A percentile compares a stretch with the other conserved stretches of the same genome.
Evolutionary conservation across 2,329 filamentous ascomycete genomes (phyloP).

Genomic region (Microdochium paspali): DNA sequence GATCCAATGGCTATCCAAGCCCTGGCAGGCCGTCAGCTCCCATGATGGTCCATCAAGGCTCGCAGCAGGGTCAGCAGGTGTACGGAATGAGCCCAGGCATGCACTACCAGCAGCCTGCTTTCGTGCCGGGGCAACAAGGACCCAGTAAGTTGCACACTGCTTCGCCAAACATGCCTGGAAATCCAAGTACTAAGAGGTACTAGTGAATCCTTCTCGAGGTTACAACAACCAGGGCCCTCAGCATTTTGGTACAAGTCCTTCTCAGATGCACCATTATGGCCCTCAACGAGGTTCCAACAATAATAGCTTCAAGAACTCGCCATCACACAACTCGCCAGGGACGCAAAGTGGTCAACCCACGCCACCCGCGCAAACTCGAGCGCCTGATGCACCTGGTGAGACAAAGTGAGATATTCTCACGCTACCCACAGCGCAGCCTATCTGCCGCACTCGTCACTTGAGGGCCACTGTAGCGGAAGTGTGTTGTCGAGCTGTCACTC

Average conservation of each 20-base stretch:
- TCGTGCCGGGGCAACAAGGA: constrained; percentile 58
- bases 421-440: not conserved
- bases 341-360: constrained; percentile 20
- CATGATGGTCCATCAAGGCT: constrained; percentile 93
- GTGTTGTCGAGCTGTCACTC: too few relatives aligned
- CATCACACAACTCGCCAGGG: constrained; percentile 27
- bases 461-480: too few relatives aligned
- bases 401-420: not conserved
- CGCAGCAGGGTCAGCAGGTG: constrained; percentile 76
- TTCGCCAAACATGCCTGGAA: not conserved
- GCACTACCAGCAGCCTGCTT: constrained; percentile 68
- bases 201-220: constrained; percentile 51
- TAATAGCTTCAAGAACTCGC: constrained; percentile 44
- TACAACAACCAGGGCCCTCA: constrained; percentile 51
- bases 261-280: constrained; percentile 54
- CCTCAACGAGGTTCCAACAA: constrained; percentile 49
- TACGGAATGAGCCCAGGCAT: constrained; percentile 69
- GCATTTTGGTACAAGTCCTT: constrained; percentile 57
- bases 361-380: not conserved
- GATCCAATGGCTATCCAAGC: constrained; percentile 75
- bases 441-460: not conserved
- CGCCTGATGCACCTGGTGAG: not conserved
- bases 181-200: not conserved
- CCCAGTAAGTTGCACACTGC: constrained; percentile 53
- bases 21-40: constrained; percentile 69